Evolutionary conservation across 75 land plant genomes (phyloP).

Genomic region (Picea glauca): DNA sequence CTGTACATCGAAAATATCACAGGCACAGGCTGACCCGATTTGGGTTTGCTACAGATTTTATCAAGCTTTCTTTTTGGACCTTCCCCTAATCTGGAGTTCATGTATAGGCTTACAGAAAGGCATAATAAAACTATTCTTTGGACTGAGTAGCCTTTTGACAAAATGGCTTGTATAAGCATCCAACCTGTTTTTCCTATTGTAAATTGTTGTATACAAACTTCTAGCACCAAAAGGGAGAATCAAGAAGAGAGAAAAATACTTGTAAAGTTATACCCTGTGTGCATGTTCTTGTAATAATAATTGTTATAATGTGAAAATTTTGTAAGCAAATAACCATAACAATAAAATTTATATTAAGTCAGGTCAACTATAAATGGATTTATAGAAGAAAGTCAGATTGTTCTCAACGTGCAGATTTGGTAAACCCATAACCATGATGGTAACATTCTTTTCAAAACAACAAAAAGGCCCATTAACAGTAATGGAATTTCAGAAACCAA

Average conservation of each 20-base stretch:
- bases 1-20: too few relatives aligned
- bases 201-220: neutral
- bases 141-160: neutral
- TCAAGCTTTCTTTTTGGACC: too few relatives aligned
- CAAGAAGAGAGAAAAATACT: neutral
- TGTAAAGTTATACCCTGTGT: neutral
- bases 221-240: neutral
- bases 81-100: too few relatives aligned
- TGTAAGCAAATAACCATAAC: neutral
- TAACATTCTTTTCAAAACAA: neutral
- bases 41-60: too few relatives aligned
- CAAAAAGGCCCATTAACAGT: neutral
- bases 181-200: neutral
- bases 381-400: neutral
- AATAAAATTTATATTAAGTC: neutral
- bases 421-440: neutral
- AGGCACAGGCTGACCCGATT: too few relatives aligned
- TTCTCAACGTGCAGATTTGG: conserved; percentile 1
- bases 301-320: neutral
- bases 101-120: too few relatives aligned
- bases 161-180: neutral
- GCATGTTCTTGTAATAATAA: neutral
- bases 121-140: neutral
- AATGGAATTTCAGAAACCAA: neutral
- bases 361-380: neutral